A percentile compares a stretch with the other conserved stretches of the same genome.
These are phyloP conservation scores for Podaxis pistillaris DNA, from an alignment of 768 basidiomycete species.

Conservation along the genomic window DNA sequence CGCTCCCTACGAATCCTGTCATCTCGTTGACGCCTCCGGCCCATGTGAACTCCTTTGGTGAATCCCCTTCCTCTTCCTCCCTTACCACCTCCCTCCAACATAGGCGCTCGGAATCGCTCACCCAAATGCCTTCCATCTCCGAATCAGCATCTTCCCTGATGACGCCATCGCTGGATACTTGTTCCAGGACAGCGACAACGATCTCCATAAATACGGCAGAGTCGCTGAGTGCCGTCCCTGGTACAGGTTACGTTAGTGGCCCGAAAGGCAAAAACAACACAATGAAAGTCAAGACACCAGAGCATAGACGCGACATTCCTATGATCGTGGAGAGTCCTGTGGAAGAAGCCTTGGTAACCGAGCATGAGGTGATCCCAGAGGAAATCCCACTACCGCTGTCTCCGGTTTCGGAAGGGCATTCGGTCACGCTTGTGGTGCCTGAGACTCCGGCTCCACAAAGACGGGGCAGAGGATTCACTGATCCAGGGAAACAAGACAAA, in stretches of 20 bases:
- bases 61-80: conserved; percentile 9
- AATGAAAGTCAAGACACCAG: conserved; percentile 22
- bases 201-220: conserved; percentile 22
- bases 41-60: not conserved
- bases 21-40: conserved; percentile 19
- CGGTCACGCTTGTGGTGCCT: not conserved
- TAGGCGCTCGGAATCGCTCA: conserved; percentile 17
- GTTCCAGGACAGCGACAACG: conserved; percentile 26
- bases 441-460: not conserved
- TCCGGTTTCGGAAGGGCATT: not conserved
- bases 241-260: not conserved
- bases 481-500: conserved; percentile 11
- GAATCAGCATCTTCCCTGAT: conserved; percentile 24
- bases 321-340: conserved; percentile 38
- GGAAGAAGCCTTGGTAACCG: conserved; percentile 24
- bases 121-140: conserved; percentile 15
- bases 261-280: conserved; percentile 19
- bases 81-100: conserved; percentile 15
- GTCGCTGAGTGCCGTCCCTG: conserved; percentile 5
- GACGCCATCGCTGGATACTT: conserved; percentile 28
- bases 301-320: conserved; percentile 22
- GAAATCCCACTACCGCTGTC: conserved; percentile 2
- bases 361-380: conserved; percentile 7
- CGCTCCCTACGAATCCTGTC: conserved; percentile 13
- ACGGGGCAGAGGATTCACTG: conserved; percentile 17